Evolutionary conservation across 306 rosid species (phyloP).

Genomic region (Pachyrhizus erosus): DNA sequence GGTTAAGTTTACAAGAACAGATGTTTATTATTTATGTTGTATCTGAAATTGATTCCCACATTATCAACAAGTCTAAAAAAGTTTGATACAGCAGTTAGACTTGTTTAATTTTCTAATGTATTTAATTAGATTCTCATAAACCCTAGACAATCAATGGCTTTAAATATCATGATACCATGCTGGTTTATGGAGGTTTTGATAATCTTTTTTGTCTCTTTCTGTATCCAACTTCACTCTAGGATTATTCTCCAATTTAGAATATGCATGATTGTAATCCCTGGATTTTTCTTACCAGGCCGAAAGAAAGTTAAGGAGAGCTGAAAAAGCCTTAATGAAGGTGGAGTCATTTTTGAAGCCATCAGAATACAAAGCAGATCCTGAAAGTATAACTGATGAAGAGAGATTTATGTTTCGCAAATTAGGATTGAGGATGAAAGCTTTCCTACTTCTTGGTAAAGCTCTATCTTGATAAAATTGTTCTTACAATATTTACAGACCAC

Average conservation of each 20-base stretch:
- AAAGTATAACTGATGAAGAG: slow-evolving; percentile 94
- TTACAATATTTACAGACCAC: slow-evolving; percentile 15
- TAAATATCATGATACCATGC: background rate
- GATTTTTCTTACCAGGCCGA: slow-evolving; percentile 65
- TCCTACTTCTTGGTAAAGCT: slow-evolving; percentile 86
- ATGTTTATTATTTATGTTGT: slow-evolving; percentile 7
- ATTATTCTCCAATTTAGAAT: slow-evolving; percentile 21
- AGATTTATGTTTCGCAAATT: slow-evolving; percentile 98
- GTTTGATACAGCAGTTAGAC: background rate
- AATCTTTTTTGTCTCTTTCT: slow-evolving; percentile 3
- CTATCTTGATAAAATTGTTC: background rate
- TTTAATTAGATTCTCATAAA: slow-evolving; percentile 4
- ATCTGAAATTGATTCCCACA: slow-evolving; percentile 6
- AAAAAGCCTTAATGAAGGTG: slow-evolving; percentile 76
- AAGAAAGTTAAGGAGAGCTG: slow-evolving; percentile 76
- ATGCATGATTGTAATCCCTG: slow-evolving; percentile 40
- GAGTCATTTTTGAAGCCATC: slow-evolving; percentile 78
- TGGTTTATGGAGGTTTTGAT: slow-evolving; percentile 5
- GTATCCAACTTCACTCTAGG: background rate
- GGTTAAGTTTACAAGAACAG: background rate
- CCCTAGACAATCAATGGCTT: background rate
- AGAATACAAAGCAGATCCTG: slow-evolving; percentile 71
- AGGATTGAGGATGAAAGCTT: slow-evolving; percentile 97
- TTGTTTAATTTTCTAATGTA: slow-evolving; percentile 5
- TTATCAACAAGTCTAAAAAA: background rate